These are phyloP conservation scores for Cordyceps fumosorosea DNA, from an alignment of 2,329 filamentous ascomycete genomes.

Conservation along the genomic window DNA sequence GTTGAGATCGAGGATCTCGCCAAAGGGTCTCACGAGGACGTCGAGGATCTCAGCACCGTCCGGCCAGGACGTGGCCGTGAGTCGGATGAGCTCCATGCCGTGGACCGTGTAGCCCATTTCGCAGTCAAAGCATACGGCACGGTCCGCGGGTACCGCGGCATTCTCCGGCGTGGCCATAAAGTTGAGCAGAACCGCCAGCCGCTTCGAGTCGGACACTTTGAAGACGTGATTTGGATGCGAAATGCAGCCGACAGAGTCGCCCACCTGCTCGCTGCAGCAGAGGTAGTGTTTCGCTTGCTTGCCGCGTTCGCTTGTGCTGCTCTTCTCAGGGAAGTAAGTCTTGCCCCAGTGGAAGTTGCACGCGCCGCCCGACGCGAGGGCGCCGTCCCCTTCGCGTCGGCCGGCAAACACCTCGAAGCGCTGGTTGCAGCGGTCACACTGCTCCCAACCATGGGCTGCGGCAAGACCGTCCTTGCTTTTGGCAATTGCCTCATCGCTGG, in stretches of 20 bases:
- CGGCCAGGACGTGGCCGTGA: constrained; percentile 88
- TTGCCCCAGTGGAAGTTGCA: constrained; percentile 81
- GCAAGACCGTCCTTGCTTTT: constrained; percentile 59
- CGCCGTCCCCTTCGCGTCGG: constrained; percentile 67
- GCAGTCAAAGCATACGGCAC: constrained; percentile 83
- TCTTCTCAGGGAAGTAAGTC: constrained; percentile 50
- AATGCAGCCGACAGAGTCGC: constrained; percentile 69
- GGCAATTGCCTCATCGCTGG: constrained; percentile 59
- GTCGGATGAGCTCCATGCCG: constrained; percentile 80
- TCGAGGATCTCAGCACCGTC: constrained; percentile 69
- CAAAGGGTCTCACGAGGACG: constrained; percentile 75
- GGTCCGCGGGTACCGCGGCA: constrained; percentile 38
- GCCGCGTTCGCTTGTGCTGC: constrained; percentile 46
- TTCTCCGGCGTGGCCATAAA: constrained; percentile 74
- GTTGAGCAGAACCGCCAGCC: constrained; percentile 71
- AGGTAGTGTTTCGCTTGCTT: constrained; percentile 57
- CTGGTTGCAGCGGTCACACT: constrained; percentile 77
- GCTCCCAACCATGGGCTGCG: constrained; percentile 70
- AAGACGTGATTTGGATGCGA: constrained; percentile 72
- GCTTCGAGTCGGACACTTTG: constrained; percentile 69
- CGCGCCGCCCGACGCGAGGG: constrained; percentile 66
- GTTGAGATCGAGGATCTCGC: constrained; percentile 84
- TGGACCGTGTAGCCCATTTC: constrained; percentile 94
- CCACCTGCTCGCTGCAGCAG: constrained; percentile 73
- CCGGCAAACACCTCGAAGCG: constrained; percentile 92